phyloP scores from a whole-genome alignment of 2,329 filamentous ascomycete species.

The Colletotrichum cordylinicola region DNA sequence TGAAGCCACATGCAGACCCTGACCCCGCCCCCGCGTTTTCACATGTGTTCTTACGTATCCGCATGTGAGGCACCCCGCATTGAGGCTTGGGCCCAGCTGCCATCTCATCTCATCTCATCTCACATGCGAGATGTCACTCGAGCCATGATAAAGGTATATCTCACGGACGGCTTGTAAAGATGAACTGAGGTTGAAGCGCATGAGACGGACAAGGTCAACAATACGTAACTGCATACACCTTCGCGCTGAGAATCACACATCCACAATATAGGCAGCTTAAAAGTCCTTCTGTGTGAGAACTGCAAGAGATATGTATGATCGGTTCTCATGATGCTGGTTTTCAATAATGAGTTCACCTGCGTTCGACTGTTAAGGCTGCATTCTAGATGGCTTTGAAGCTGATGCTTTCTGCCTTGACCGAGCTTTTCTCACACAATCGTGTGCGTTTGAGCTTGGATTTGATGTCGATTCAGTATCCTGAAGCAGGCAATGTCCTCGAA shows the following conservation, averaged over 20 bases:
- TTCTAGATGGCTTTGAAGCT: rapidly evolving
- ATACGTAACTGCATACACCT: background rate
- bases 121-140: background rate
- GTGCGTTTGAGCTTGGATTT: no score
- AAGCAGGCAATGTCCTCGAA: background rate
- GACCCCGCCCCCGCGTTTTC: slow-evolving; percentile 4
- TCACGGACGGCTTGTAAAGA: background rate
- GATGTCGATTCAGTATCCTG: background rate
- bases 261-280: background rate
- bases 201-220: background rate
- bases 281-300: background rate
- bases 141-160: background rate
- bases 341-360: background rate
- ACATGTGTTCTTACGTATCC: background rate
- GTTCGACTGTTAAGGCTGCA: background rate
- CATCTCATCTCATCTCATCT: background rate
- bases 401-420: background rate
- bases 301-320: rapidly evolving
- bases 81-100: background rate
- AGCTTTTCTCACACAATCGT: background rate
- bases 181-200: background rate
- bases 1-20: background rate
- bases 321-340: rapidly evolving
- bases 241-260: background rate
- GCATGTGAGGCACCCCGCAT: slow-evolving; percentile 1